Base-by-base conservation (phyloP, 1,139 yeast genomes). In the Neolecta irregularis region DNA sequence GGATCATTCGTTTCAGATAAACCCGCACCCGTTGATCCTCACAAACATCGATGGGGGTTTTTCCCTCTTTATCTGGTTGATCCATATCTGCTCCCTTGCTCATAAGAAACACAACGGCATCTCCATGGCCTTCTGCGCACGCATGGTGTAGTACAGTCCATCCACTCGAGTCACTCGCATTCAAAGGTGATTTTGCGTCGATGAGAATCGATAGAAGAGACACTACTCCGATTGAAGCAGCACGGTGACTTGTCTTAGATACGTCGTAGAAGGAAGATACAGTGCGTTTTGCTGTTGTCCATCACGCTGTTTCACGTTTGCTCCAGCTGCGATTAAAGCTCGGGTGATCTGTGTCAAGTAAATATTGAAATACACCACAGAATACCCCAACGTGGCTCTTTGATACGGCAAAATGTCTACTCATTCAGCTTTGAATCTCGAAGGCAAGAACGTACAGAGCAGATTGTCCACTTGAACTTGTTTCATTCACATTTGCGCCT, bases 81-180 rank as follows among this genome's bases (percentile, higher is more conserved):
- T n/a, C n/a, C 5, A 51, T 42, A 47, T 78, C 81, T 1, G 93
- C 93, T 0, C 88, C 88, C 20, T 64, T 58, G 31, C 64, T 61
- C 4, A 74, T 70, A 33, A 85, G 57, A 26, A 60, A 48, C 2
- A 71, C 64, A 0, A 79, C 93, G 6, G 72, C 69, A 41, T 80
- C 94, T 2, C 75, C 85, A 50, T 76, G 75, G 0, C 95, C 95
- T 53, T 85, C 96, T 0, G 94, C 88, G 37, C 78, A 57, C 0
- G 96, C 94, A 54, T 81, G 93, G 53, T 80, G 93, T 45, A 85
- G 54, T 1, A 93, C 72, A 0, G 93, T 78, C 85, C 91, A 80
- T 0, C 93, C 92, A 35, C 67, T 64, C 12, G 48, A 47, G 51
- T 85, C 96, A 28, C 68, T 65, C 3, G 72, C 63, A 49, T 81